Evolutionary conservation across 2,329 filamentous ascomycete species (phyloP), one percentile per base, ranked within the genome.

Genomic region (Samsoniella hepiali): DNA sequence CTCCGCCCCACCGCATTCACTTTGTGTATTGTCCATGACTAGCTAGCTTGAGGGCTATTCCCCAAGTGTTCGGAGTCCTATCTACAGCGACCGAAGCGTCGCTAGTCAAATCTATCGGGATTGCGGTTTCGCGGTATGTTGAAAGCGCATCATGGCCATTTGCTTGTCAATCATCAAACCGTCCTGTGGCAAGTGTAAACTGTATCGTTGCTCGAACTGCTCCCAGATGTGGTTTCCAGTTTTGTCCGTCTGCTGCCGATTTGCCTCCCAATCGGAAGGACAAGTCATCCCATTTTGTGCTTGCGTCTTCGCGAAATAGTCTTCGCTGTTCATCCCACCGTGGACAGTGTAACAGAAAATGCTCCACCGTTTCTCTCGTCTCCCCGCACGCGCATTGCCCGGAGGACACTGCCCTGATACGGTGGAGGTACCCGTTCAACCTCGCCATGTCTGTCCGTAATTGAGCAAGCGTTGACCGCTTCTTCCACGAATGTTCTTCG

Each of bases 301-400:
- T 34, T 34, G 32, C 32, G 32, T 34, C 32, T 34, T 34, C 32
- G 32, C 32, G 32, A 34, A 34, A 34, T 34, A 4, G 5, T 50
- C 8, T 22, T 5, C 47, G 47, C 47, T 50, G 47, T 27, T 22
- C 27, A 5, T n/a, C 31, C 47, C 47, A 50, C 22, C 31, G 22
- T 29, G n/a, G 17, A 27, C 38, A 57, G n/a, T 13, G 15, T 7
- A 57, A 42, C 32, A 57, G 17, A 36, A 57, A 57, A 42, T 57
- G 54, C 54, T 57, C 51, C 38, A 57, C 54, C 6, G 54, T 57
- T 42, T 57, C 54, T 40, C 32, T 57, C 38, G 40, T 27, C 36
- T 27, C 15, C 11, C 29, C n/a, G n/a, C n/a, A n/a, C n/a, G n/a
- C n/a, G n/a, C n/a, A n/a, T n/a, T n/a, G n/a, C n/a, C n/a, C n/a